phyloP scores from a whole-genome alignment of 345 rosid species.

The Trapa bicornis region DNA sequence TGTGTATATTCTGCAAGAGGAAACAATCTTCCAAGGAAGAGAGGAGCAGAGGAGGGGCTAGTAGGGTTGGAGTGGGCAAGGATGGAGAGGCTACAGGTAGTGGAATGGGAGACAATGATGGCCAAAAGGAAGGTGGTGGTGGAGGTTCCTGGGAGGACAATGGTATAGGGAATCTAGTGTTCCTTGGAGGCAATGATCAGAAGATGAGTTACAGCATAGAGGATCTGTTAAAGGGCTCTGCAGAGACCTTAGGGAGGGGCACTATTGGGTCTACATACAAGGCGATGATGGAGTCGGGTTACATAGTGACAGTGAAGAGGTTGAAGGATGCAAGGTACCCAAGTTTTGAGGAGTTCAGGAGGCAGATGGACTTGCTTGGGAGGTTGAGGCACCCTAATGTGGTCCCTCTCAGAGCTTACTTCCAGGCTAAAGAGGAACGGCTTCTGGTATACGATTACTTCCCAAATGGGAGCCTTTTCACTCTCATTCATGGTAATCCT shows the following conservation, averaged over 20 bases:
- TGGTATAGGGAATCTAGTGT: slow-evolving; percentile 65
- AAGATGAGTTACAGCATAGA: slow-evolving; percentile 67
- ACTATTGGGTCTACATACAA: slow-evolving; percentile 80
- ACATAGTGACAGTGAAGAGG: slow-evolving; percentile 86
- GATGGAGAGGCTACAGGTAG: slow-evolving; percentile 4
- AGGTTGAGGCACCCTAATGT: slow-evolving; percentile 66
- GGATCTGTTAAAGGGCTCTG: slow-evolving; percentile 78
- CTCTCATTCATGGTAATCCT: slow-evolving; percentile 87
- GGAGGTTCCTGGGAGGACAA: slow-evolving; percentile 79
- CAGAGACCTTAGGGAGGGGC: slow-evolving; percentile 86
- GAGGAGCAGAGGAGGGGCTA: slow-evolving; percentile 9
- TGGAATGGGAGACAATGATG: slow-evolving; percentile 26
- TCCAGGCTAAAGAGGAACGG: slow-evolving; percentile 91
- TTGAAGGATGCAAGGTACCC: slow-evolving; percentile 72
- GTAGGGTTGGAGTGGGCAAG: slow-evolving; percentile 1
- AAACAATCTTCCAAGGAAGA: slow-evolving; percentile 24
- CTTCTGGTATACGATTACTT: slow-evolving; percentile 86
- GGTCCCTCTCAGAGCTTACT: slow-evolving; percentile 83
- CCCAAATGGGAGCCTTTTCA: slow-evolving; percentile 90
- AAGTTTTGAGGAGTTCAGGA: slow-evolving; percentile 53
- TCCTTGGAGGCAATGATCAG: slow-evolving; percentile 64
- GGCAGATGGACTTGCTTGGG: slow-evolving; percentile 71
- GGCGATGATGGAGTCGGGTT: slow-evolving; percentile 89
- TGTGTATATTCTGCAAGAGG: slow-evolving; percentile 13
- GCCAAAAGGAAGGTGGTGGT: slow-evolving; percentile 34